Percentiles rank a stretch among this genome's conserved stretches.
These are phyloP conservation scores for Dicorynia guianensis DNA, from an alignment of 306 rosid species.

Conservation along the genomic window DNA sequence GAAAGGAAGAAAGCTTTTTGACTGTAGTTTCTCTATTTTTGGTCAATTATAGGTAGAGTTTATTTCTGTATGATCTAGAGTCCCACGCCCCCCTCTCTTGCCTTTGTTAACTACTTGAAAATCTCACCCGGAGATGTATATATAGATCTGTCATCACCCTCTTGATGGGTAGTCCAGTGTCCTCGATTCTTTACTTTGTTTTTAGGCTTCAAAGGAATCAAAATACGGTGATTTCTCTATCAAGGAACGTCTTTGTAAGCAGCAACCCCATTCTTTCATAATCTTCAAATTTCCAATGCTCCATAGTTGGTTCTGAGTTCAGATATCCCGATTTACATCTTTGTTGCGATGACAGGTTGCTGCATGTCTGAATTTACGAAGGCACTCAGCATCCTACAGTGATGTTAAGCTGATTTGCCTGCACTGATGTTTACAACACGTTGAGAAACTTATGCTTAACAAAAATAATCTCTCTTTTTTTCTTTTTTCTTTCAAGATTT, in stretches of 20 bases:
- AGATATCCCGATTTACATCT: background rate
- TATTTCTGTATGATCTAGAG: conserved; percentile 34
- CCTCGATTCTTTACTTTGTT: background rate
- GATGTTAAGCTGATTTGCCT: no score
- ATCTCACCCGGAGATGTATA: conserved; percentile 15
- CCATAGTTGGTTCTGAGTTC: conserved; percentile 2
- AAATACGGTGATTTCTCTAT: conserved; percentile 16
- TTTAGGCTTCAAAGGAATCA: conserved; percentile 24
- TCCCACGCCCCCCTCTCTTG: background rate
- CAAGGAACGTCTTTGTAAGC: background rate
- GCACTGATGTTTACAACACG: no score
- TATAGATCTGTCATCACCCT: background rate
- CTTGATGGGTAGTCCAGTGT: conserved; percentile 12
- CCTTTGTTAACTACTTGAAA: conserved; percentile 13
- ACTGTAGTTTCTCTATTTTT: conserved; percentile 40
- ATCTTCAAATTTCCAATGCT: conserved; percentile 4
- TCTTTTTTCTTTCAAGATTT: no score
- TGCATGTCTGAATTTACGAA: background rate
- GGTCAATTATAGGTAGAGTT: conserved; percentile 33
- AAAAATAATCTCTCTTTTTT: no score
- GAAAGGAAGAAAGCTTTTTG: conserved; percentile 7
- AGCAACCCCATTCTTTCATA: conserved; percentile 1
- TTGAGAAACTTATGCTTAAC: no score
- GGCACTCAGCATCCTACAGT: background rate
- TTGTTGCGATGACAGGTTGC: background rate